Evolutionary conservation across 441 rosid genomes (phyloP).

Genomic region (Iberis amara): DNA sequence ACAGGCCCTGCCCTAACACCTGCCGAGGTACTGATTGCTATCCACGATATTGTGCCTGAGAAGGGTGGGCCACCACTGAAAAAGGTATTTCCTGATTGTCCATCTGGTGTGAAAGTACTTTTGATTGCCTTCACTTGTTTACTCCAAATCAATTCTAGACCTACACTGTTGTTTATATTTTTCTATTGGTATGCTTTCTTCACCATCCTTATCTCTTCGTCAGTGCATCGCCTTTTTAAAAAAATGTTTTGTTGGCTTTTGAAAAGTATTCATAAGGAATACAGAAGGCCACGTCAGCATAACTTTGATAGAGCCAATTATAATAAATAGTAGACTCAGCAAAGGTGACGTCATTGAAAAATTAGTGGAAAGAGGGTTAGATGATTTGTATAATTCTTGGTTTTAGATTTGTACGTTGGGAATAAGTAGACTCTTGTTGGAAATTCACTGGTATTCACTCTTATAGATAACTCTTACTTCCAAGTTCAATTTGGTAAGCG

Average conservation of each 20-base stretch:
- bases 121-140: constrained; percentile 17
- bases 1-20: constrained; percentile 99
- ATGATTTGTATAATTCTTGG: not conserved
- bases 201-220: constrained; percentile 12
- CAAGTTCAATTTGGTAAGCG: not conserved
- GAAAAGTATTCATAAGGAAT: too few species aligned
- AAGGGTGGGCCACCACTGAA: constrained; percentile 81
- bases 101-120: constrained; percentile 23
- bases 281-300: too few species aligned
- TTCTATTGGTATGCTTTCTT: constrained; percentile 1
- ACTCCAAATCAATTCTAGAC: constrained; percentile 19
- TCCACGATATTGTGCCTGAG: constrained; percentile 85
- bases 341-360: not conserved
- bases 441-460: not conserved
- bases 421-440: not conserved
- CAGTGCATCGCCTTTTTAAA: not conserved
- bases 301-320: too few species aligned
- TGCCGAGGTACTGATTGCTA: constrained; percentile 94
- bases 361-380: constrained; percentile 15
- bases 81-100: constrained; percentile 49
- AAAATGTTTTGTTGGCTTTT: too few species aligned
- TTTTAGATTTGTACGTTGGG: constrained; percentile 7
- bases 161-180: not conserved
- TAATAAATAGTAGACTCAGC: not conserved
- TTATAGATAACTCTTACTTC: too few species aligned